phyloP scores from a whole-genome alignment of 768 basidiomycete genomes.

The Boletus bicolor region DNA sequence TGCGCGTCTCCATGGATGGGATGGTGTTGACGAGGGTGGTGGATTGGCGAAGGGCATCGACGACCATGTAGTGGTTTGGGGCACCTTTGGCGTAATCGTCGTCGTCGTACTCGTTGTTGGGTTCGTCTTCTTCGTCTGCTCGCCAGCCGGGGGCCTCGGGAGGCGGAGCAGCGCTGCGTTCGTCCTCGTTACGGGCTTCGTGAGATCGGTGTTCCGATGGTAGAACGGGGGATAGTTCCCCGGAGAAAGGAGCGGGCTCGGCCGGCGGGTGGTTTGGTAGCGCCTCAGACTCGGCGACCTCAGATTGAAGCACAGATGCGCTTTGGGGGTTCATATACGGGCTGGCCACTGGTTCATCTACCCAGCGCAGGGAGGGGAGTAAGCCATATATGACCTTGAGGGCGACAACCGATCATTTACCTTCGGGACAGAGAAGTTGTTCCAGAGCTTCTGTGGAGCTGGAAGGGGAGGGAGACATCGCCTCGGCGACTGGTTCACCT shows the following conservation, averaged over 20 bases:
- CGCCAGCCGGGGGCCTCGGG: not conserved
- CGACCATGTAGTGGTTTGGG: conserved; percentile 23
- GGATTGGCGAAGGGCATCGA: conserved; percentile 29
- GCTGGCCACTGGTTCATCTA: conserved; percentile 9
- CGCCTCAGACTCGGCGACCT: not conserved
- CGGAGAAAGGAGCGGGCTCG: not conserved
- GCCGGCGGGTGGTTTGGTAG: not conserved
- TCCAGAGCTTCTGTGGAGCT: conserved; percentile 8
- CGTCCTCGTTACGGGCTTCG: not conserved
- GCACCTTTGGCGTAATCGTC: conserved; percentile 9
- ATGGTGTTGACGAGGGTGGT: conserved; percentile 22
- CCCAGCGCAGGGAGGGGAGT: not conserved
- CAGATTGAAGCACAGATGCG: not conserved
- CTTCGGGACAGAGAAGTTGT: conserved; percentile 10
- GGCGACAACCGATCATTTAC: not conserved
- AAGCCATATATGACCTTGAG: not conserved
- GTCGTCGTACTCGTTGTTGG: not conserved
- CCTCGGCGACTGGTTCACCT: not conserved
- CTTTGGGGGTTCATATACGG: not conserved
- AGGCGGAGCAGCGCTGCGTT: not conserved
- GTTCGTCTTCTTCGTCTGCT: conserved; percentile 1
- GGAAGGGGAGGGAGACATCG: not conserved
- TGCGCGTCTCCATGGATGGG: conserved; percentile 17
- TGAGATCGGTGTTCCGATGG: not conserved
- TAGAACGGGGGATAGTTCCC: not conserved